These are phyloP conservation scores for Barnettozyma wickerhamii DNA, from an alignment of 805 yeast species.

Conservation along the genomic window DNA sequence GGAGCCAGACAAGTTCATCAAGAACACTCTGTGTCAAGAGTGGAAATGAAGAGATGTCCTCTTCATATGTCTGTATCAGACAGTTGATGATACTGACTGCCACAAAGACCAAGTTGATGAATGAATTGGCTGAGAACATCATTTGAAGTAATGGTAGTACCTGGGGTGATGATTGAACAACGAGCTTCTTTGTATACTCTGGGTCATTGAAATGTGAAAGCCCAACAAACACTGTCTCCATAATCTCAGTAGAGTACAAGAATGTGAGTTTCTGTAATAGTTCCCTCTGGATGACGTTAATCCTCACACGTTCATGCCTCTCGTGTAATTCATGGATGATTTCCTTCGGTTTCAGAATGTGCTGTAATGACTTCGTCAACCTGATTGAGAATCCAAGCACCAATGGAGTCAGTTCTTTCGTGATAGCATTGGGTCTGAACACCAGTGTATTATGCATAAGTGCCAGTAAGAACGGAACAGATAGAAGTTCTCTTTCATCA, in stretches of 20 bases:
- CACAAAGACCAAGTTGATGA: slow-evolving; percentile 47
- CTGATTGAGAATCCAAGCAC: slow-evolving; percentile 1
- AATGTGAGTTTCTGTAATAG: slow-evolving; percentile 48
- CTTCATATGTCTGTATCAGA: slow-evolving; percentile 29
- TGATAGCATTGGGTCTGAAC: slow-evolving; percentile 62
- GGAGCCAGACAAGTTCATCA: slow-evolving; percentile 31
- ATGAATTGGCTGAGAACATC: slow-evolving; percentile 47
- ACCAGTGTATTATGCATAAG: slow-evolving; percentile 49
- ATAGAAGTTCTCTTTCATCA: slow-evolving; percentile 18
- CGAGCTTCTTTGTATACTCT: slow-evolving; percentile 3
- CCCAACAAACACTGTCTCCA: slow-evolving; percentile 40
- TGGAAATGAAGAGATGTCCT: slow-evolving; percentile 10
- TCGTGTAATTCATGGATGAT: slow-evolving; percentile 22
- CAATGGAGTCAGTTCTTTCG: slow-evolving; percentile 23
- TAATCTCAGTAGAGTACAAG: slow-evolving; percentile 48
- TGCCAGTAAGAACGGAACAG: slow-evolving; percentile 59
- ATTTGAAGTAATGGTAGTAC: slow-evolving; percentile 31
- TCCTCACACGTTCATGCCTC: slow-evolving; percentile 19
- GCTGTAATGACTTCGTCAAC: slow-evolving; percentile 25
- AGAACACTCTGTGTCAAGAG: slow-evolving; percentile 15
- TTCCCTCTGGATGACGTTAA: slow-evolving; percentile 39
- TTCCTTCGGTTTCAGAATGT: slow-evolving; percentile 18
- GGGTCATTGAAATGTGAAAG: slow-evolving; percentile 8
- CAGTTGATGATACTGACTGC: slow-evolving; percentile 48
- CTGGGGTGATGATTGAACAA: slow-evolving; percentile 2